These are phyloP conservation scores for Rhodotorula babjevae DNA, from an alignment of 768 basidiomycete genomes.

Conservation along the genomic window DNA sequence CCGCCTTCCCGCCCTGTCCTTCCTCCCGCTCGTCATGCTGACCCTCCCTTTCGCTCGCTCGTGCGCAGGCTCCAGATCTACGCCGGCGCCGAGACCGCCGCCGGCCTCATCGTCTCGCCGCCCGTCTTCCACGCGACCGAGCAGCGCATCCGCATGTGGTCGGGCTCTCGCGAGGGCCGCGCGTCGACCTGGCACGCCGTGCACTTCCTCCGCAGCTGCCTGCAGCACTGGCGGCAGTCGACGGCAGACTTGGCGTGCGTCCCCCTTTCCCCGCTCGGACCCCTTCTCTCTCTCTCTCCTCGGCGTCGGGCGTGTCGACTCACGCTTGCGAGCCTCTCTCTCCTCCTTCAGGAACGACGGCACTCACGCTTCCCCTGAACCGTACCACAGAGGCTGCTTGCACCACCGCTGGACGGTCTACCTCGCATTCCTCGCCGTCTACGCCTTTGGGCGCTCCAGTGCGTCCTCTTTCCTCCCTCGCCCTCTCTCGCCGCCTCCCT, in stretches of 20 bases:
- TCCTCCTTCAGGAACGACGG: too few relatives aligned
- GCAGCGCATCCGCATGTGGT: slow-evolving; percentile 30
- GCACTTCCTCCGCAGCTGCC: slow-evolving; percentile 35
- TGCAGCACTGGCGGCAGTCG: slow-evolving; percentile 33
- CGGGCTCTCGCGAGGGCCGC: slow-evolving; percentile 25
- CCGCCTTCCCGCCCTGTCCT: too few relatives aligned
- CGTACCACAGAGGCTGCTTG: slow-evolving; percentile 20
- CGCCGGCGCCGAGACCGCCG: slow-evolving; percentile 38
- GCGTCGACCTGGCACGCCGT: slow-evolving; percentile 41
- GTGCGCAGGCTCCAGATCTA: slow-evolving; percentile 38
- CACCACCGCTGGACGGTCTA: slow-evolving; percentile 40
- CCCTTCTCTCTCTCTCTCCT: too few relatives aligned
- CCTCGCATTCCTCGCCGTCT: slow-evolving; percentile 39
- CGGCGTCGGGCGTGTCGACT: background rate
- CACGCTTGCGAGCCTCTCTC: too few relatives aligned
- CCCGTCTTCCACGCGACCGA: slow-evolving; percentile 34
- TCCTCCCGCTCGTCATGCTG: too few relatives aligned
- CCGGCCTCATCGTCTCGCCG: slow-evolving; percentile 35
- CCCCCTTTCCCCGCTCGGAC: background rate
- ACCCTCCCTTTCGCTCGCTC: background rate
- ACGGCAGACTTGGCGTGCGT: slow-evolving; percentile 32
- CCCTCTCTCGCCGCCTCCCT: too few relatives aligned
- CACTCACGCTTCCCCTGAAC: background rate
- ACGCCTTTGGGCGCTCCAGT: slow-evolving; percentile 31
- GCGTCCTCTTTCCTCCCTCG: background rate